A percentile compares a stretch with the other conserved stretches of the same genome.
These are phyloP conservation scores for Rhodotorula sp. DNA, from an alignment of 1,284 basidiomycete genomes.

Conservation along the genomic window DNA sequence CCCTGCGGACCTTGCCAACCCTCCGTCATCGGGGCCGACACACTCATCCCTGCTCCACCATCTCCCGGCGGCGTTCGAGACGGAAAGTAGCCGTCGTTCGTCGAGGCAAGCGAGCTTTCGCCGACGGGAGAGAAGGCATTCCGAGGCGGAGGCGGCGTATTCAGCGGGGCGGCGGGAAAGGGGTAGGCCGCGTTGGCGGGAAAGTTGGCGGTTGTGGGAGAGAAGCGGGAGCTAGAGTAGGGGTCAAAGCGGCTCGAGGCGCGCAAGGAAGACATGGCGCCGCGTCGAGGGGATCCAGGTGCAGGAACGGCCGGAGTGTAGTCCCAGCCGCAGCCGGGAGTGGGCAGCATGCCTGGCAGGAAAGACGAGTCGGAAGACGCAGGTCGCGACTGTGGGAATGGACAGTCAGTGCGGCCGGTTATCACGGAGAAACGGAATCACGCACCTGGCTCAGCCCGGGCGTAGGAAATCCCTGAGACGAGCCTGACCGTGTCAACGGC, in stretches of 20 bases:
- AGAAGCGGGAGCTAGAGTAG: constrained; percentile 19
- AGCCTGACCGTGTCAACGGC: constrained; percentile 19
- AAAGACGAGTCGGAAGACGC: constrained; percentile 2
- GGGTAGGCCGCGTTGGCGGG: constrained; percentile 14
- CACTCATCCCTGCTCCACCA: not conserved
- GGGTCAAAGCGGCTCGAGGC: constrained; percentile 29
- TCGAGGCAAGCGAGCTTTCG: not conserved
- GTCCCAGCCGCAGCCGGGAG: constrained; percentile 6
- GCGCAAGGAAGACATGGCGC: constrained; percentile 9
- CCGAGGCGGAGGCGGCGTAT: not conserved
- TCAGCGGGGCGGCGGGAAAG: constrained; percentile 5
- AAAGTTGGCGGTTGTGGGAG: constrained; percentile 4
- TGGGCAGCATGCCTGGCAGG: constrained; percentile 1
- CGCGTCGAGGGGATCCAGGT: constrained; percentile 14
- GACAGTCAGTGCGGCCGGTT: not conserved
- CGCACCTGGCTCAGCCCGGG: constrained; percentile 17
- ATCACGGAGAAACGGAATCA: no score
- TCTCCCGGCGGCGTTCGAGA: not conserved
- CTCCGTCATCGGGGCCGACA: constrained; percentile 2
- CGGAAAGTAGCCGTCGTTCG: not conserved
- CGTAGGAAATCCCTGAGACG: constrained; percentile 22
- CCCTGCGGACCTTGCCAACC: not conserved
- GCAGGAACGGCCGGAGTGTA: not conserved
- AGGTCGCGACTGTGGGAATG: constrained; percentile 15
- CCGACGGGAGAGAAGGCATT: constrained; percentile 7